These are phyloP conservation scores for Eucalyptus globulus DNA, from an alignment of 345 rosid genomes.

Conservation along the genomic window DNA sequence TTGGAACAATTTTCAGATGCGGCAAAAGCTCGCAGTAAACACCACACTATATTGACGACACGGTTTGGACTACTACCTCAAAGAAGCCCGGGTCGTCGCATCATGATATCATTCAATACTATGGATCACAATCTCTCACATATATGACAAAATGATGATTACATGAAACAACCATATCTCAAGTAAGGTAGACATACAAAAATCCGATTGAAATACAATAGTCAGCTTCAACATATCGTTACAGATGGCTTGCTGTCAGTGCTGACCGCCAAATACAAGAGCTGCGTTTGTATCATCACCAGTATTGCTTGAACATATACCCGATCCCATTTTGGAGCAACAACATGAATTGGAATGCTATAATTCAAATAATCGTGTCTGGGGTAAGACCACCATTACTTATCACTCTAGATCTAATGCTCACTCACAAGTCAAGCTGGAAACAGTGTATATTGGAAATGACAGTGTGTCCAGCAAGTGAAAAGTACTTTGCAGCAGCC, in stretches of 20 bases:
- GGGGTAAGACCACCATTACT: background rate
- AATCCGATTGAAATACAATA: background rate
- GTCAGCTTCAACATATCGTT: background rate
- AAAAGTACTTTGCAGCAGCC: background rate
- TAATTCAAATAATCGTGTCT: background rate
- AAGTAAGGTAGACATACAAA: background rate
- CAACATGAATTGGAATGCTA: background rate
- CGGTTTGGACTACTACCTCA: background rate
- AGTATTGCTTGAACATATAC: background rate
- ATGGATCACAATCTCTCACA: background rate
- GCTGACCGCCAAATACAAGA: background rate
- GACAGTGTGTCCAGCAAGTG: background rate
- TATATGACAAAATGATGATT: background rate
- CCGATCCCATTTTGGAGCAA: background rate
- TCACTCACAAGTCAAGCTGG: background rate
- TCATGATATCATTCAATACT: background rate
- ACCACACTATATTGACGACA: background rate
- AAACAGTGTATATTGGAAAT: background rate
- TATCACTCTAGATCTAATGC: background rate
- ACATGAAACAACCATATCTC: background rate
- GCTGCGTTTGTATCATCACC: background rate
- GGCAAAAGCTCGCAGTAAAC: background rate
- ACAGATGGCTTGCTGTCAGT: background rate
- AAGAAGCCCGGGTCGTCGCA: background rate
- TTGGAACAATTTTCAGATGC: background rate